Evolutionary conservation across 1,284 basidiomycete genomes (phyloP).

Genomic region (Papiliotrema fonsecae): DNA sequence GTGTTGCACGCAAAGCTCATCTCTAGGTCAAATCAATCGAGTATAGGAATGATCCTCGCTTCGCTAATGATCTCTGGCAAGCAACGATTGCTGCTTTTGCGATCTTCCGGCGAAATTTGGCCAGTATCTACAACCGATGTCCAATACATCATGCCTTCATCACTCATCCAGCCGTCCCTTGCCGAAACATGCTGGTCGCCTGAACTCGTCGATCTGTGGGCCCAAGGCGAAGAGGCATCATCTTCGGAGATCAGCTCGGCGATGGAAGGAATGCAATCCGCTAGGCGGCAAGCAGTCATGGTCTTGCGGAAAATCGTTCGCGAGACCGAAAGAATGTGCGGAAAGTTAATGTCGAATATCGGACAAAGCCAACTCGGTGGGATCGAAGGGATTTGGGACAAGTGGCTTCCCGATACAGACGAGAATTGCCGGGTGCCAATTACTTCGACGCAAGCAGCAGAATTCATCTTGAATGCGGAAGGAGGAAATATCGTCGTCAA

Average conservation of each 20-base stretch:
- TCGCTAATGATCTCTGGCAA: conserved; percentile 22
- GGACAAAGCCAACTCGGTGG: conserved; percentile 21
- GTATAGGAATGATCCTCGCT: conserved; percentile 36
- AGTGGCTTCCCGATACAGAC: conserved; percentile 14
- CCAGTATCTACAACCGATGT: conserved; percentile 40
- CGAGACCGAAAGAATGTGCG: conserved; percentile 38
- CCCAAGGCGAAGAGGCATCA: conserved; percentile 14
- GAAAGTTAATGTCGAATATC: conserved; percentile 13
- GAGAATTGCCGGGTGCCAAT: conserved; percentile 11
- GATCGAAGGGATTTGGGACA: conserved; percentile 31
- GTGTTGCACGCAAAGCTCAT: background rate
- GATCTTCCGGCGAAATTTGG: conserved; percentile 36
- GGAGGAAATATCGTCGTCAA: conserved; percentile 9
- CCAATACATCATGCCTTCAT: conserved; percentile 41
- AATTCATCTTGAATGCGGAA: conserved; percentile 22
- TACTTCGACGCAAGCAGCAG: conserved; percentile 30
- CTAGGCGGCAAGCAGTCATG: conserved; percentile 31
- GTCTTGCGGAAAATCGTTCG: conserved; percentile 32
- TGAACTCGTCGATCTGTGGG: conserved; percentile 25
- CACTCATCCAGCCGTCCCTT: conserved; percentile 21
- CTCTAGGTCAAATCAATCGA: conserved; percentile 19
- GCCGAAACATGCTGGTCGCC: conserved; percentile 25
- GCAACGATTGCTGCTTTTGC: conserved; percentile 33
- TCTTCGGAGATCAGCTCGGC: conserved; percentile 6
- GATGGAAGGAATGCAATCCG: conserved; percentile 22